Base-by-base conservation (phyloP, 2,329 filamentous ascomycete genomes). In the Alternaria sp. region DNA sequence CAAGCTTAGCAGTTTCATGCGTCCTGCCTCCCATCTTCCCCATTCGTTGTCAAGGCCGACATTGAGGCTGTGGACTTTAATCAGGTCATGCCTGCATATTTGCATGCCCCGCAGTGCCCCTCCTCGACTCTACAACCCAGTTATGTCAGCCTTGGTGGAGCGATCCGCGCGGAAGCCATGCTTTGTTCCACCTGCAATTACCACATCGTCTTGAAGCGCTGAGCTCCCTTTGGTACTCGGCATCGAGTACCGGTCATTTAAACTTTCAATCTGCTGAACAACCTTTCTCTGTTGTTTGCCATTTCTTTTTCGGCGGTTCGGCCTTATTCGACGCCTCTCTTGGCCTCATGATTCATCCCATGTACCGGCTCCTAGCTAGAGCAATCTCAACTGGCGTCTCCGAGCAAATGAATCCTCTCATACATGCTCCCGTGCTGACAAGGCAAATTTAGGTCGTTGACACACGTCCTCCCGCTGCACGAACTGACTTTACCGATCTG, bases 401-500 rank as follows among this genome's bases (percentile, higher is more conserved):
- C 49, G 39, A 58, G 57, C 63, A 60, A 70, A 67, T 66, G 52
- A 36, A 48, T 51, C 28, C 38, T 39, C 46, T 51, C 42, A 56
- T 30, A 64, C 61, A 67, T 66, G 54, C 57, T 57, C 43, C 49
- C 14, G 44, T 55, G 67, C 72, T 76, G 61, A 77, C 66, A 61
- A 55, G 28, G 18, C 59, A 26, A 30, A 59, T 36, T 34, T 72
- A 96, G 93, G 88, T 97, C 67, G 82, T 85, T 68, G 94, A 97
- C 80, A 90, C 87, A 54, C 90, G 94, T 54, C 94, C 94, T 48
- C 85, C 88, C 47, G 86, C 87, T 51, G 88, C 89, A 64, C 89
- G 91, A 64, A 88, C 88, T 63, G 94, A 97, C 79, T 93, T 91
- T 80, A 90, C 87, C 67, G 94, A 96, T 80, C 86, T 91, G 44